Evolutionary conservation across 495 filamentous ascomycete species (phyloP), one percentile per base, ranked within the genome.

Genomic region (Lichina pygmaea): DNA sequence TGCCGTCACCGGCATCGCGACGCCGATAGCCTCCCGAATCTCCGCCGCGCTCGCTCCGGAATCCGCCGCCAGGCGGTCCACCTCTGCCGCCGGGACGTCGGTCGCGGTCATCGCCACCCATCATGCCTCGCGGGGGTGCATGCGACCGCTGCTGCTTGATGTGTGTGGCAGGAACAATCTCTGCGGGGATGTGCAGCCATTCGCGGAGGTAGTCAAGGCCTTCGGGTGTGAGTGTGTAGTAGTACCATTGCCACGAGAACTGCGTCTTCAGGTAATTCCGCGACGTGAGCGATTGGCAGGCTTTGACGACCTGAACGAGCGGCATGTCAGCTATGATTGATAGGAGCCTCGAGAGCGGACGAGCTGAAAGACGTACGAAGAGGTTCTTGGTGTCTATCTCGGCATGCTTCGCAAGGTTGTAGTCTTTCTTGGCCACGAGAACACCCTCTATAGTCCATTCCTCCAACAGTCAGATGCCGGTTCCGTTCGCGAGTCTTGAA

Each of bases 201-300:
- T 97, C 89, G 55, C 89, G 91, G 62, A 97, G 85, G 75, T 95
- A 97, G 74, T 94, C 86, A 60, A 97, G 86, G 71, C 89, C 89
- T 65, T 94, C 86, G 56, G 85, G 84, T 62, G 89, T 97, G 62
- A 97, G 77, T 65, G 91, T 97, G 78, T 97, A 97, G 79, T 97
- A 97, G 77, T 94, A 97, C 77, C 86, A 95, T 72, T 97, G 89
- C 89, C 89, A 97, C 50, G 84, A 92, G 79, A 97, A 97, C 65
- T 85, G 89, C 54, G 89, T 97, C 80, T 95, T 95, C 67, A 97
- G 72, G 66, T 77, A 97, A 61, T 85, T 85, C 63, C 86, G 84
- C 57, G 89, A 95, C 70, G 75, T 86, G 57, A 97, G 73, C 50
- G 89, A 97, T 72, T 97, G 89, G 67, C 72, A 73, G 52, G 89